Evolutionary conservation across 2,329 filamentous ascomycete species (phyloP), one percentile per base, ranked within the genome.

Genomic region (Davidsoniella eucalypti): DNA sequence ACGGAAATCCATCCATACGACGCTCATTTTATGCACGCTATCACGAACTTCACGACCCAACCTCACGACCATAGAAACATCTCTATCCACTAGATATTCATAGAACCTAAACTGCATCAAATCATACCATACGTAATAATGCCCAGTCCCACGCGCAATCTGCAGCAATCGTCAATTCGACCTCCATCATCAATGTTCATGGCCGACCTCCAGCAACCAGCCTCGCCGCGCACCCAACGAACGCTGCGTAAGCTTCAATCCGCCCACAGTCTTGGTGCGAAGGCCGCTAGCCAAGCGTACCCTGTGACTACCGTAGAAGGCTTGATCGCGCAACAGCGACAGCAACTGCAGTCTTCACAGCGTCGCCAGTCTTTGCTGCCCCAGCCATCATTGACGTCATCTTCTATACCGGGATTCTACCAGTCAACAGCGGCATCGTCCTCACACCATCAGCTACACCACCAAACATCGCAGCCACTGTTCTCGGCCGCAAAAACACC

Each of bases 201-300:
- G 26, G 26, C 69, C 38, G 67, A 75, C 55, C 65, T 74, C 49
- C 69, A 74, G 58, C 63, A 71, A 44, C 72, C 78, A 54, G 70
- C 76, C 21, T 80, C 78, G 25, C 78, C 80, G 41, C 73, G 78
- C 54, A 78, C 77, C 23, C 76, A 80, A 61, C 76, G 82, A 58
- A 73, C 76, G 44, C 70, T 87, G 54, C 76, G 84, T 57, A 81
- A 82, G 61, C 76, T 86, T 26, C 82, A 87, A 64, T 87, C 84
- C 29, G 82, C 84, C 47, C 82, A 87, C 67, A 70, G 74, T 64
- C 65, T 86, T 49, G 76, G 77, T 61, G 61, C 81, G 54, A 72
- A 75, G 57, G 66, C 68, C 50, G 60, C 67, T 50, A 66, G 62
- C 55, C 67, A 68, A 52, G 68, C 73, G 21, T 75, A 76, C 36